Percentiles rank a stretch among this genome's conserved stretches.
These are phyloP conservation scores for Fusarium anguioides DNA, from an alignment of 2,329 filamentous ascomycete genomes.

Conservation along the genomic window DNA sequence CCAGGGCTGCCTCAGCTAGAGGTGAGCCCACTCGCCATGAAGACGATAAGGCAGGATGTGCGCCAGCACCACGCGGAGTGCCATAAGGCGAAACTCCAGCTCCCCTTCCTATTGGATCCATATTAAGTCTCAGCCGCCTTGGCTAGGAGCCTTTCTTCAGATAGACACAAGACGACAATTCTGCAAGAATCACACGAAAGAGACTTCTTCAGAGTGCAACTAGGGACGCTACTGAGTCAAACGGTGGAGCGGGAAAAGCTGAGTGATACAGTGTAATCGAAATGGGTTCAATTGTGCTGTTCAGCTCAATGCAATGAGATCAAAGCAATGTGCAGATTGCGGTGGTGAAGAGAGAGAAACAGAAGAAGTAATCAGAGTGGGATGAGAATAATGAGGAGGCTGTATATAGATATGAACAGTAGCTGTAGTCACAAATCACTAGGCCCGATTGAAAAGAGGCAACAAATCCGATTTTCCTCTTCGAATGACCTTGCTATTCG, in stretches of 20 bases:
- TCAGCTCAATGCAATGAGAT: conserved; percentile 1
- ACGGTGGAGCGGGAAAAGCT: conserved; percentile 18
- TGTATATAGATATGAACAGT: conserved; percentile 20
- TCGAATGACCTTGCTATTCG: conserved; percentile 34
- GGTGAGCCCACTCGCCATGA: conserved; percentile 71
- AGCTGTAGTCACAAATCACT: conserved; percentile 20
- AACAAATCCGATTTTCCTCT: conserved; percentile 23
- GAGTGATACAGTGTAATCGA: conserved; percentile 28
- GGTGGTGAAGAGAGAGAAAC: conserved; percentile 10
- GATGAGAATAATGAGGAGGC: conserved; percentile 25
- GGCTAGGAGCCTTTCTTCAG: conserved; percentile 5
- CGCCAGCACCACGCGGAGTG: conserved; percentile 35
- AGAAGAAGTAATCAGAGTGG: neutral
- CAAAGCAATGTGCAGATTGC: conserved; percentile 4
- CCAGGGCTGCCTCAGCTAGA: conserved; percentile 72
- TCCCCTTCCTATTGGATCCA: conserved; percentile 38
- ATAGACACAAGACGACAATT: conserved; percentile 9
- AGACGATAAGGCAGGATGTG: conserved; percentile 48
- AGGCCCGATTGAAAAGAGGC: conserved; percentile 35
- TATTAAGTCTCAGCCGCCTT: conserved; percentile 10
- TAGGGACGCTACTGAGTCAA: conserved; percentile 22
- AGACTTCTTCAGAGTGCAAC: conserved; percentile 21
- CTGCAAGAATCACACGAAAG: conserved; percentile 18
- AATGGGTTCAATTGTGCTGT: conserved; percentile 10
- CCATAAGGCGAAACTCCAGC: conserved; percentile 38